Evolutionary conservation across 1,284 basidiomycete species (phyloP), one percentile per base, ranked within the genome.

Genomic region (Cryptococcus sp.): DNA sequence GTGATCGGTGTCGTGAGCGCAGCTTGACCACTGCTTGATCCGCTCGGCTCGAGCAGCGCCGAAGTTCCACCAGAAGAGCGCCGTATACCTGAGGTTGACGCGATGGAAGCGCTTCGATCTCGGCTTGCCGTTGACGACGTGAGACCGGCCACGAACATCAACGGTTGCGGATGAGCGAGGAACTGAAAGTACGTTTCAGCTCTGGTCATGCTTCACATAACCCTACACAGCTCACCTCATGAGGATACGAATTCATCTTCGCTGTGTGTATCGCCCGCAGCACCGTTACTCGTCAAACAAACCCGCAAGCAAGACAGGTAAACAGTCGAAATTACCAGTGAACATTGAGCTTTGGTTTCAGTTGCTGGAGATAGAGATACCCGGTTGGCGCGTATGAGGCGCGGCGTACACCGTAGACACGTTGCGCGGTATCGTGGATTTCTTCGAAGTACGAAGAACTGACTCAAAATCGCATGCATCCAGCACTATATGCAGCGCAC

Each of bases 141-240:
- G 40, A 96, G 83, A 0, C 93, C 93, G 23, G 91, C 91, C 30
- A 93, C 88, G 72, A 95, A 95, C 89, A 96, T 90, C 51, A 95
- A 86, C 23, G 93, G 93, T 40, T 86, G 87, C 52, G 91, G 85
- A 76, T 95, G 93, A 46, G 85, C 82, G 63, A 94, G 82, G 68
- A 83, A 82, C 78, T 82, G 45, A 5, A 22, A 23, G 47, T 55
- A n/a, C 61, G 61, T 55, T 11, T 30, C 38, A 17, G 47, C 35
- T n/a, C 13, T 41, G 20, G 25, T 17, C 35, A 11, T n/a, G 30
- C 15, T 17, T 52, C 23, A 27, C 8, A 35, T 35, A 35, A 10
- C 2, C 5, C 30, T 8, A 8, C 30, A 8, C 30, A 35, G 43
- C 75, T 54, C 57, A 93, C 81, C 79, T 93, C 90, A 57, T 84